Conservation (phyloP, 495 filamentous ascomycete genomes). For the Penicillium chermesinum region DNA sequence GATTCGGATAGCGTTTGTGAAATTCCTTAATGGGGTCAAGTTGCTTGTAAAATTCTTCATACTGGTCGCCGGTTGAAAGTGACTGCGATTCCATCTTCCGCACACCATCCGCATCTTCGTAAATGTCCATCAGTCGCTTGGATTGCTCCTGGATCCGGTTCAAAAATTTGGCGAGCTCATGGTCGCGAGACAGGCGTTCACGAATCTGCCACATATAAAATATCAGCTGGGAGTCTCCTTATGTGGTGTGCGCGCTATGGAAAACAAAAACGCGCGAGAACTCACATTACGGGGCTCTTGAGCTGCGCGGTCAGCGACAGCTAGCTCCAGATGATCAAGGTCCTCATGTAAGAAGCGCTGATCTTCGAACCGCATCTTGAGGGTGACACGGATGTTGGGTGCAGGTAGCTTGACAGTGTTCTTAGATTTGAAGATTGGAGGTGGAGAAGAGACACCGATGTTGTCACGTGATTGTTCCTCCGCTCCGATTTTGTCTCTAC, state of each 20-base stretch:
- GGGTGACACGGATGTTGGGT: too few species aligned
- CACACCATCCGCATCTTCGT: constrained; percentile 68
- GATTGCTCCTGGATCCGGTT: constrained; percentile 83
- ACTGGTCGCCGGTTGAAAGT: constrained; percentile 81
- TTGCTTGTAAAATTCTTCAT: constrained; percentile 89
- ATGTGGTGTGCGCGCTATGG: too few species aligned
- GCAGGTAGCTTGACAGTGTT: too few species aligned
- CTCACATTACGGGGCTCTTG: constrained; percentile 85
- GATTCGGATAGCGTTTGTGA: constrained; percentile 86
- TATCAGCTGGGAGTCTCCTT: constrained; percentile 23
- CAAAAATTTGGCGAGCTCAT: constrained; percentile 84
- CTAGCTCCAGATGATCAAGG: constrained; percentile 89
- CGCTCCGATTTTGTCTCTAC: background rate
- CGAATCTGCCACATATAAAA: constrained; percentile 57
- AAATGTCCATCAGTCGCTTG: constrained; percentile 71
- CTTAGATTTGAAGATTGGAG: too few species aligned
- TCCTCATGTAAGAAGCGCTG: constrained; percentile 93
- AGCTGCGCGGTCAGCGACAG: constrained; percentile 78
- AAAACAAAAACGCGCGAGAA: constrained; percentile 16
- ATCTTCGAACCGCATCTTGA: constrained; percentile 78
- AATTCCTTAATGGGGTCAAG: constrained; percentile 75
- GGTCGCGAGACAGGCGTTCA: constrained; percentile 78
- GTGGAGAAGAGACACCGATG: too few species aligned
- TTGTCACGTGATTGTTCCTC: constrained; percentile 29
- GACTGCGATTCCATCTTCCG: constrained; percentile 75